Conservation (phyloP, 23 red algal species). For the Gracilaria caudata region DNA sequence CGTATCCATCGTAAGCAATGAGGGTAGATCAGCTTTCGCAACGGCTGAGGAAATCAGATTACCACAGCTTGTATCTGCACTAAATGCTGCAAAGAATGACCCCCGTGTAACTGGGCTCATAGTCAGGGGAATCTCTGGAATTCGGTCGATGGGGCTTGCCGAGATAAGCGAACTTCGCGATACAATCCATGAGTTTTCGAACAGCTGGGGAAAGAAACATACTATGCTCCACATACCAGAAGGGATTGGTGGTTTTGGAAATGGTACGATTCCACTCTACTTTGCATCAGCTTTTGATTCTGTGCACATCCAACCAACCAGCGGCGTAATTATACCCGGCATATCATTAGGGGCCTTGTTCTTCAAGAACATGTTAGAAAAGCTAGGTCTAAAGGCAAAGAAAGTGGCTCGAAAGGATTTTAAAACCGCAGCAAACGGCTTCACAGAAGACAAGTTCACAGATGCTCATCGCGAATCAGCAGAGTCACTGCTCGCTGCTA, state of each 20-base stretch:
- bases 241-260: constrained; percentile 51
- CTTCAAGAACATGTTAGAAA: constrained; percentile 68
- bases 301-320: constrained; percentile 75
- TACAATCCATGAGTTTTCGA: constrained; percentile 61
- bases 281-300: constrained; percentile 69
- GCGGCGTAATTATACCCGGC: constrained; percentile 50
- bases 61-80: constrained; percentile 50
- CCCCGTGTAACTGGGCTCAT: constrained; percentile 77
- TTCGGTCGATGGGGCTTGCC: constrained; percentile 58
- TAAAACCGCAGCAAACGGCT: constrained; percentile 78
- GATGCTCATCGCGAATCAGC: constrained; percentile 69
- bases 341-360: constrained; percentile 66
- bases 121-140: constrained; percentile 53
- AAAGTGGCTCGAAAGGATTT: constrained; percentile 79
- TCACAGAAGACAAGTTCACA: constrained; percentile 80
- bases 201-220: constrained; percentile 51
- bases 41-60: constrained; percentile 64
- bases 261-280: constrained; percentile 70
- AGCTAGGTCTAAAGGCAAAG: constrained; percentile 64
- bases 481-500: constrained; percentile 51
- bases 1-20: constrained; percentile 47
- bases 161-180: constrained; percentile 62
- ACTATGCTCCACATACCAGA: constrained; percentile 77
- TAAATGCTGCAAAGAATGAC: constrained; percentile 60
- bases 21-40: constrained; percentile 25